Percentiles rank a stretch among this genome's conserved stretches.
Evolutionary conservation across 805 yeast genomes (phyloP).

Genomic region (Kodamaea laetipori): DNA sequence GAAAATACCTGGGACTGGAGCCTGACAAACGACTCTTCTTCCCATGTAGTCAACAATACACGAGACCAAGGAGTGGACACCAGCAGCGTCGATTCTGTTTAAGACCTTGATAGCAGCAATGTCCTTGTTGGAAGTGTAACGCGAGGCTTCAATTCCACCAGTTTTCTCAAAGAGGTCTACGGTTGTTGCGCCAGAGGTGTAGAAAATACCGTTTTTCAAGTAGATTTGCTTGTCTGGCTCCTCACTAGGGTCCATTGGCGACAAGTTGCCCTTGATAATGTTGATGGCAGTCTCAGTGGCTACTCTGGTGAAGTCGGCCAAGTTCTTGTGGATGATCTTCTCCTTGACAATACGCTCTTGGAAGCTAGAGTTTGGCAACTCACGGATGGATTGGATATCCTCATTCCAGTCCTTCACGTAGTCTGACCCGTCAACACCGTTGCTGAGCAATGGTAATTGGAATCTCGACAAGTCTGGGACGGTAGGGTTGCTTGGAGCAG

Average conservation of each 20-base stretch:
- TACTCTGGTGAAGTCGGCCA: slow-evolving; percentile 72
- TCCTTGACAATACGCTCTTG: slow-evolving; percentile 77
- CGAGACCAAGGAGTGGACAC: slow-evolving; percentile 72
- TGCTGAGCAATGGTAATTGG: slow-evolving; percentile 54
- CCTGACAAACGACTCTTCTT: slow-evolving; percentile 83
- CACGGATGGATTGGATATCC: slow-evolving; percentile 81
- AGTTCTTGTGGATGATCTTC: slow-evolving; percentile 65
- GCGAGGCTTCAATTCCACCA: slow-evolving; percentile 87
- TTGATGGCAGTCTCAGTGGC: slow-evolving; percentile 81
- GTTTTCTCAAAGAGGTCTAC: slow-evolving; percentile 58
- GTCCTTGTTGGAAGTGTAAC: slow-evolving; percentile 79
- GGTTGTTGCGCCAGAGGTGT: slow-evolving; percentile 66
- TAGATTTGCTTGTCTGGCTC: slow-evolving; percentile 61
- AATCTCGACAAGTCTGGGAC: slow-evolving; percentile 61
- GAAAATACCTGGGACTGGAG: slow-evolving; percentile 93
- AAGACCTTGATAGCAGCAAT: slow-evolving; percentile 68
- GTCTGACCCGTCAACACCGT: slow-evolving; percentile 63
- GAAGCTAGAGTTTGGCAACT: slow-evolving; percentile 59
- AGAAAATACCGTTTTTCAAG: slow-evolving; percentile 82
- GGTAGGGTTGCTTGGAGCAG: slow-evolving; percentile 24
- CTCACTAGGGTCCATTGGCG: slow-evolving; percentile 82
- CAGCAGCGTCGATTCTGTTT: slow-evolving; percentile 63
- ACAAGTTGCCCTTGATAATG: slow-evolving; percentile 69
- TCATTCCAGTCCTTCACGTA: slow-evolving; percentile 81
- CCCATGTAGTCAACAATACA: slow-evolving; percentile 91